Conservation (phyloP, 2,329 filamentous ascomycete genomes). For the Zasmidium cellare region DNA sequence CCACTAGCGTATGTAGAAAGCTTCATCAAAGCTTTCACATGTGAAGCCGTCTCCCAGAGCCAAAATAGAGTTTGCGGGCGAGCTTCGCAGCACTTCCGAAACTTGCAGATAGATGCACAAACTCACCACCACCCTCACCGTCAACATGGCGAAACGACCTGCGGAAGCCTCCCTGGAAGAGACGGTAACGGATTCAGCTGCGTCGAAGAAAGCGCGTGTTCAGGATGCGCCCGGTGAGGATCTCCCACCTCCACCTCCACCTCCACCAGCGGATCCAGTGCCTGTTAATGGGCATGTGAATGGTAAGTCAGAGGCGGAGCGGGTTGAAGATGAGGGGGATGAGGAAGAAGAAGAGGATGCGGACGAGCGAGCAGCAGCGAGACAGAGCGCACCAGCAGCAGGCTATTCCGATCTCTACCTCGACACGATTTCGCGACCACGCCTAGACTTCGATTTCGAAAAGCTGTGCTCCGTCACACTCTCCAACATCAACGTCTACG, state of each 20-base stretch:
- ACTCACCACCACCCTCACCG: neutral
- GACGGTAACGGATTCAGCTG: slow-evolving; percentile 44
- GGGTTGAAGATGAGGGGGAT: slow-evolving; percentile 34
- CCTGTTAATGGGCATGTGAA: slow-evolving; percentile 36
- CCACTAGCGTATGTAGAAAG: too few species aligned
- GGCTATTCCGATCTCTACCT: slow-evolving; percentile 96
- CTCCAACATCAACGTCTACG: slow-evolving; percentile 98
- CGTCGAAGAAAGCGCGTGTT: slow-evolving; percentile 49
- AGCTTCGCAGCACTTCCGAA: neutral
- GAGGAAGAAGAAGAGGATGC: slow-evolving; percentile 38
- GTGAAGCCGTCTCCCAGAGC: neutral
- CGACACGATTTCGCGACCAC: slow-evolving; percentile 89
- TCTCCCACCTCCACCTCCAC: slow-evolving; percentile 28
- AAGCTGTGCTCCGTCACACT: slow-evolving; percentile 95
- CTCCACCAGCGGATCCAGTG: slow-evolving; percentile 18
- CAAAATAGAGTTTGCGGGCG: neutral
- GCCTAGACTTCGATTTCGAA: slow-evolving; percentile 98
- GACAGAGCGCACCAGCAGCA: slow-evolving; percentile 76
- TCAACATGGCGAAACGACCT: slow-evolving; percentile 48
- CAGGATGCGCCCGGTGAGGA: slow-evolving; percentile 43
- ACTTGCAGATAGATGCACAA: neutral
- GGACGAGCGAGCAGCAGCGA: slow-evolving; percentile 45
- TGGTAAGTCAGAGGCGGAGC: slow-evolving; percentile 26
- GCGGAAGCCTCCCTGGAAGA: slow-evolving; percentile 49
- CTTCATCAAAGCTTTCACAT: neutral